Conservation (phyloP, 805 yeast species). For the Yarrowia osloensis region DNA sequence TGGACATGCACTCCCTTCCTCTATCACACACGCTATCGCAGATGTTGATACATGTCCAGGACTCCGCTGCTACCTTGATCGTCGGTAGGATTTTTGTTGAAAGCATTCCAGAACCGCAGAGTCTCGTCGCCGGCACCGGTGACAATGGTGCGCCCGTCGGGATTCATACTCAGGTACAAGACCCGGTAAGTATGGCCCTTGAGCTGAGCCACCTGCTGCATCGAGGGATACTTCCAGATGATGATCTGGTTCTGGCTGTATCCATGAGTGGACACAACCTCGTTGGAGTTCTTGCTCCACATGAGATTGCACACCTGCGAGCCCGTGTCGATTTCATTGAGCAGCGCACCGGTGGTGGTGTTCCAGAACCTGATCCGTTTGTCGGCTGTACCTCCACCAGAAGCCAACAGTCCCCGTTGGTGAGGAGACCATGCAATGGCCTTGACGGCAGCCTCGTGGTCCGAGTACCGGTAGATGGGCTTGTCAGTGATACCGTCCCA, state of each 20-base stretch:
- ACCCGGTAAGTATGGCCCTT: constrained; percentile 96
- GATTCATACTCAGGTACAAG: constrained; percentile 82
- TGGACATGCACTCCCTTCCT: background rate
- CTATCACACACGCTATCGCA: constrained; percentile 1
- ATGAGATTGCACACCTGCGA: constrained; percentile 93
- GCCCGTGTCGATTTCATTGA: constrained; percentile 88
- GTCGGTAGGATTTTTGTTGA: constrained; percentile 55
- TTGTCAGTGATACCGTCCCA: constrained; percentile 77
- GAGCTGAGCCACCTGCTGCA: constrained; percentile 90
- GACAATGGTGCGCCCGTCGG: constrained; percentile 95
- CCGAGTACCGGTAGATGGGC: constrained; percentile 74
- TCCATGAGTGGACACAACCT: constrained; percentile 93
- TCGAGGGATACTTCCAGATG: constrained; percentile 89
- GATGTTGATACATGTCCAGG: constrained; percentile 24
- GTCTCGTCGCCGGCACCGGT: constrained; percentile 99
- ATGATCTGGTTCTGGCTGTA: constrained; percentile 86
- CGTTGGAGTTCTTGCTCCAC: constrained; percentile 92
- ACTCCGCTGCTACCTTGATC: constrained; percentile 23
- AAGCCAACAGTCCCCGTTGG: constrained; percentile 86
- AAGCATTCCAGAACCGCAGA: constrained; percentile 90
- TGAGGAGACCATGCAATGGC: constrained; percentile 98
- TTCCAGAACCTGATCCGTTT: constrained; percentile 90
- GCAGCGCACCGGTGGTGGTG: constrained; percentile 70
- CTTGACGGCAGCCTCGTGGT: constrained; percentile 93
- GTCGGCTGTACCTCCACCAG: constrained; percentile 98